phyloP scores from a whole-genome alignment of 2,329 filamentous ascomycete genomes.

The Drechslerella coelobrocha region DNA sequence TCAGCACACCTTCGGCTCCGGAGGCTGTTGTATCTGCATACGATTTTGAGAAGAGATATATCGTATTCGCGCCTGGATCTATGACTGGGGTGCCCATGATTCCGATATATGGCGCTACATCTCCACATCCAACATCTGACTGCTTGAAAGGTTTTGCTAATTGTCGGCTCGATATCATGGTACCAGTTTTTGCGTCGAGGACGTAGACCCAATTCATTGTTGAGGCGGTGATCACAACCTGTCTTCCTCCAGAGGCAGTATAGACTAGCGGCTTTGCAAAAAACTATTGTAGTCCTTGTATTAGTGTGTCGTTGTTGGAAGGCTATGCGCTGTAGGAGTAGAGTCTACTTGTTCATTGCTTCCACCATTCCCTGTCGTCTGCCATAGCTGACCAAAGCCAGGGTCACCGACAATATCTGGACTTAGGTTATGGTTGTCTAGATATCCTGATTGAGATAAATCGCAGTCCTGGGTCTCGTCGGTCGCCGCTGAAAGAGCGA shows the following conservation, averaged over 20 bases:
- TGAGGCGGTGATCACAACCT: constrained; percentile 59
- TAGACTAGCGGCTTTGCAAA: constrained; percentile 62
- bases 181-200: constrained; percentile 59
- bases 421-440: constrained; percentile 60
- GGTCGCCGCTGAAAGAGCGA: constrained; percentile 49
- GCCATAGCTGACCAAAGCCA: constrained; percentile 57
- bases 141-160: constrained; percentile 63
- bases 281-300: constrained; percentile 57
- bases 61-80: constrained; percentile 61
- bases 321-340: neutral
- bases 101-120: constrained; percentile 34
- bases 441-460: constrained; percentile 58
- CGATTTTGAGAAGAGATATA: constrained; percentile 61
- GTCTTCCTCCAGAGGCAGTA: constrained; percentile 57
- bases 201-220: constrained; percentile 56
- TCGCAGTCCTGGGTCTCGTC: constrained; percentile 56
- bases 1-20: constrained; percentile 54
- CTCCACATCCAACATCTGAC: constrained; percentile 61
- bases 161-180: constrained; percentile 57
- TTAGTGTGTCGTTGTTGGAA: neutral
- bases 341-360: constrained; percentile 16
- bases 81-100: constrained; percentile 56
- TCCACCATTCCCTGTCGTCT: constrained; percentile 14
- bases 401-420: constrained; percentile 57
- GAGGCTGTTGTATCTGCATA: constrained; percentile 55